Evolutionary conservation across 768 basidiomycete genomes (phyloP).

Genomic region (Suillus ampliporus): DNA sequence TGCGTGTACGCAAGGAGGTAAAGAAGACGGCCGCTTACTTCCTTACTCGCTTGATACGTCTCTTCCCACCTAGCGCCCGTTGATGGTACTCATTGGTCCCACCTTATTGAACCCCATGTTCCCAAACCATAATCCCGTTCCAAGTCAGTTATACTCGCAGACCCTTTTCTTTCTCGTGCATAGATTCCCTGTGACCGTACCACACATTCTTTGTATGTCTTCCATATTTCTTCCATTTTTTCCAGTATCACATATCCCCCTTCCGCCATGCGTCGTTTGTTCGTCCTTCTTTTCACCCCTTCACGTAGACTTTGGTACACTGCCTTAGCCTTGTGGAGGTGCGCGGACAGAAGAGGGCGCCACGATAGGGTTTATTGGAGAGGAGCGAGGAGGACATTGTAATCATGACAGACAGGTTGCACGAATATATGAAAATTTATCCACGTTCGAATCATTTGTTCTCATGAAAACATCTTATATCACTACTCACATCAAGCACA

Average conservation of each 20-base stretch:
- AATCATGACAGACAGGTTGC: slow-evolving; percentile 5
- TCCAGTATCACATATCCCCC: slow-evolving; percentile 27
- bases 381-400: slow-evolving; percentile 20
- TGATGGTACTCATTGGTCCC: slow-evolving; percentile 34
- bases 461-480: no score
- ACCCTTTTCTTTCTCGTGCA: slow-evolving; percentile 19
- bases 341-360: slow-evolving; percentile 77
- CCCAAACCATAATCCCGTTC: slow-evolving; percentile 18
- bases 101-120: slow-evolving; percentile 32
- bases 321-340: slow-evolving; percentile 49
- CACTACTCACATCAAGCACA: no score
- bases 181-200: slow-evolving; percentile 25
- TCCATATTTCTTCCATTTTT: slow-evolving; percentile 27
- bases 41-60: slow-evolving; percentile 30
- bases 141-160: slow-evolving; percentile 28
- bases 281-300: slow-evolving; percentile 73
- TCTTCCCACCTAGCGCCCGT: slow-evolving; percentile 41
- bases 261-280: slow-evolving; percentile 47
- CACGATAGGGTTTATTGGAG: slow-evolving; percentile 43
- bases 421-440: slow-evolving; percentile 1
- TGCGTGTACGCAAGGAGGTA: slow-evolving; percentile 19
- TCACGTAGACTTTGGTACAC: slow-evolving; percentile 36
- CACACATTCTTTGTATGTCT: slow-evolving; percentile 23
- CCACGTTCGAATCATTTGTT: no score
- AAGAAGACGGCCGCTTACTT: slow-evolving; percentile 38